Percentiles rank a stretch among this genome's conserved stretches.
phyloP scores from a whole-genome alignment of 2,329 filamentous ascomycete species.

The Neopestalotiopsis sp. region DNA sequence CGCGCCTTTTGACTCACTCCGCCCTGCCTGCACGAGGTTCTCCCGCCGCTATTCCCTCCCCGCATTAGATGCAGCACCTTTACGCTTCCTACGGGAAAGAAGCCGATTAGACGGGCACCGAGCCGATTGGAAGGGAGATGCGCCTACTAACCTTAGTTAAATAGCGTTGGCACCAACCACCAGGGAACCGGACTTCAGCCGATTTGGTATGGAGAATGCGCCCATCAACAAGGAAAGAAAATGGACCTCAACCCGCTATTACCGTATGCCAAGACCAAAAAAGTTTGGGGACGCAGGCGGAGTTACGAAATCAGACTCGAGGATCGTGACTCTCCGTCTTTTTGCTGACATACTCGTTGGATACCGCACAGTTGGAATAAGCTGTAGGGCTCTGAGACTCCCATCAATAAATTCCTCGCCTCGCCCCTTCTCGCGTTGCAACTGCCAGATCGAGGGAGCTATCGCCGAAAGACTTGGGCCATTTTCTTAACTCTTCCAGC shows the following conservation, averaged over 20 bases:
- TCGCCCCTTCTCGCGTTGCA: background rate
- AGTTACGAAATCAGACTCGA: background rate
- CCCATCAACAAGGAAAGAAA: background rate
- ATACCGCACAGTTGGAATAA: background rate
- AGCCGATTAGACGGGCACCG: background rate
- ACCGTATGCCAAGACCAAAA: background rate
- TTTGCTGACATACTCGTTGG: background rate
- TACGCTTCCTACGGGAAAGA: background rate
- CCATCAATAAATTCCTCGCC: background rate
- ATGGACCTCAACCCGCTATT: background rate
- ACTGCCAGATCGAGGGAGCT: too few species aligned
- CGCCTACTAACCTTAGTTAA: background rate
- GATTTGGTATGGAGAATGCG: background rate
- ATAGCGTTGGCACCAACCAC: background rate
- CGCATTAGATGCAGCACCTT: background rate
- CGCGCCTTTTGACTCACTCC: background rate
- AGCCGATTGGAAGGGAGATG: background rate
- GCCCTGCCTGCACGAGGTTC: background rate
- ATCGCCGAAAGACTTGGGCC: too few species aligned
- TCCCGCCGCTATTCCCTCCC: background rate
- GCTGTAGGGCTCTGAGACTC: background rate
- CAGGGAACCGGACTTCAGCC: background rate
- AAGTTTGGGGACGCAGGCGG: background rate
- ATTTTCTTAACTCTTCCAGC: background rate
- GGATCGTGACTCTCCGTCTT: constrained; percentile 7